Conservation (phyloP, 2,329 filamentous ascomycete genomes). For the Thelonectria rubi region DNA sequence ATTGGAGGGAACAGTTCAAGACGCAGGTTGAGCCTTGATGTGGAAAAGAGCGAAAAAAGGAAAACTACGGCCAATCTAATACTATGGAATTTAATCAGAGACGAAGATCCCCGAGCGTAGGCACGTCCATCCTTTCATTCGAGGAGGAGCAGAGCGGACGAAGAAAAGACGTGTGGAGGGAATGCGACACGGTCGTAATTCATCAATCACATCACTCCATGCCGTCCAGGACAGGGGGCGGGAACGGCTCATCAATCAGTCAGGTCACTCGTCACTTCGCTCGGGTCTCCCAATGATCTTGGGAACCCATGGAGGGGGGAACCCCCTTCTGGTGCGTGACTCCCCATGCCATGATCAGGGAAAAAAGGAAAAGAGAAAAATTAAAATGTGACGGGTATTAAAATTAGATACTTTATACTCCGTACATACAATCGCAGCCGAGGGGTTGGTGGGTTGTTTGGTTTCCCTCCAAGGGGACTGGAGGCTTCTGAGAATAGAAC, state of each 20-base stretch:
- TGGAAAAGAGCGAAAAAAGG: neutral
- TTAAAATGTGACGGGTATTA: neutral
- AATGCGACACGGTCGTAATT: constrained; percentile 4
- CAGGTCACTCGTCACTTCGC: constrained; percentile 8
- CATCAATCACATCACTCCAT: constrained; percentile 13
- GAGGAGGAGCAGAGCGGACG: constrained; percentile 8
- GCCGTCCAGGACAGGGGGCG: constrained; percentile 10
- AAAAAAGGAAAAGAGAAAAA: neutral
- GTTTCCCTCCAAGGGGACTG: neutral
- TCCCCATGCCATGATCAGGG: too few species aligned
- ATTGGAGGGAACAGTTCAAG: constrained; percentile 9
- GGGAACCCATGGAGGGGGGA: constrained; percentile 10
- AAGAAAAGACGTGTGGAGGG: neutral
- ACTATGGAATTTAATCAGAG: neutral
- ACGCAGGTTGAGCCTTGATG: constrained; percentile 9
- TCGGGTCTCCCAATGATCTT: constrained; percentile 7
- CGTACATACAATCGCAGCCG: too few species aligned
- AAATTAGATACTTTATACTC: constrained; percentile 15
- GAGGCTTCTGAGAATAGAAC: constrained; percentile 12
- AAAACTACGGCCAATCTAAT: neutral
- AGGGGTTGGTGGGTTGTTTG: neutral
- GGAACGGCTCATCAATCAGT: constrained; percentile 21
- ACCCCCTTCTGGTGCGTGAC: constrained; percentile 6
- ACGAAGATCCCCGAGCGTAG: constrained; percentile 13
- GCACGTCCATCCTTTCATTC: constrained; percentile 20